Percentiles rank a stretch among this genome's conserved stretches.
Evolutionary conservation across 805 yeast genomes (phyloP).

Genomic region (Komagataella mondaviorum): DNA sequence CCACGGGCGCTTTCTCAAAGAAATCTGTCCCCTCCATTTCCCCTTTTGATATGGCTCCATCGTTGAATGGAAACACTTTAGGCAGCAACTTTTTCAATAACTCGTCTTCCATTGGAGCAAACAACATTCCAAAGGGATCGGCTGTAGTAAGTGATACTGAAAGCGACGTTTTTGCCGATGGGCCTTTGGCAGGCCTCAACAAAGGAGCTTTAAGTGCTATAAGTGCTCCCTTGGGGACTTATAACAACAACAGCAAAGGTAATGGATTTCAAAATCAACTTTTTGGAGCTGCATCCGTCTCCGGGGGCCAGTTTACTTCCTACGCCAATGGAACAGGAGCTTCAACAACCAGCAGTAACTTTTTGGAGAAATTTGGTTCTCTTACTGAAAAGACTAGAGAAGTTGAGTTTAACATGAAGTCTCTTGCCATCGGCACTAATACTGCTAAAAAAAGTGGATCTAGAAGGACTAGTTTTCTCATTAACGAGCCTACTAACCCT

Average conservation of each 20-base stretch:
- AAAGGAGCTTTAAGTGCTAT: conserved; percentile 33
- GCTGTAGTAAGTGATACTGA: conserved; percentile 26
- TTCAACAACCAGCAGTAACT: conserved; percentile 12
- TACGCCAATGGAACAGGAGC: conserved; percentile 20
- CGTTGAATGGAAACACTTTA: conserved; percentile 8
- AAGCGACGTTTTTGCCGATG: conserved; percentile 15
- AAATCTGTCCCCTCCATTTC: conserved; percentile 8
- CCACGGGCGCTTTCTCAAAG: conserved; percentile 9
- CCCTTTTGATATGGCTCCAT: conserved; percentile 1
- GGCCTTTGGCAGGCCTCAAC: conserved; percentile 27
- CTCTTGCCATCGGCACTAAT: conserved; percentile 18
- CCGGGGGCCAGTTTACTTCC: conserved; percentile 24
- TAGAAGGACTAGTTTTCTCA: conserved; percentile 40
- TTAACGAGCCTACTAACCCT: conserved; percentile 11
- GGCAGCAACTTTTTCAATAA: conserved; percentile 18
- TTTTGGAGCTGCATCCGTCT: conserved; percentile 50
- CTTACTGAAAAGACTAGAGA: conserved; percentile 64
- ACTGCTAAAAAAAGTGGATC: conserved; percentile 11
- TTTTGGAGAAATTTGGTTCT: conserved; percentile 47
- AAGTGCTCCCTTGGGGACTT: conserved; percentile 27
- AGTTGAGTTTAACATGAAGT: conserved; percentile 36
- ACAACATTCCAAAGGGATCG: conserved; percentile 16
- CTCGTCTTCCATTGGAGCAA: conserved; percentile 13
- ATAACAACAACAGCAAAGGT: conserved; percentile 5
- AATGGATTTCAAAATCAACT: conserved; percentile 20